These are phyloP conservation scores for Talinum fruticosum DNA, from an alignment of 148 eudicot genomes.

Conservation along the genomic window DNA sequence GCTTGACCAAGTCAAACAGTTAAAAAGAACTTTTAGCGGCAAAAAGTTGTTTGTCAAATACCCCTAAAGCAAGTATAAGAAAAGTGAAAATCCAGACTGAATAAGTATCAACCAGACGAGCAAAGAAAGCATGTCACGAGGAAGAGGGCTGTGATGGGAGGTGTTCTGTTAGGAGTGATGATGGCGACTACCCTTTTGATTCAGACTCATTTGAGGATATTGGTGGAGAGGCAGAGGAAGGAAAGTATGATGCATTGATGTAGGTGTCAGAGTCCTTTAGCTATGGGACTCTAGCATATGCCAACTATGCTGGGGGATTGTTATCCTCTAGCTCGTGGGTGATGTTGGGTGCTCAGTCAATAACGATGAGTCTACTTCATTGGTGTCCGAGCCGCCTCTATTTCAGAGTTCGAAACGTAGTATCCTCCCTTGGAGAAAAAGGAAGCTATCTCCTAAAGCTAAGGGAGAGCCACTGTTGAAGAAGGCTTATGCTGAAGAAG, in stretches of 20 bases:
- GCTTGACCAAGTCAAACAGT: no score
- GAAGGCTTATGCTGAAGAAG: constrained; percentile 85
- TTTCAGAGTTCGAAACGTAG: constrained; percentile 61
- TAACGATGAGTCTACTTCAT: constrained; percentile 49
- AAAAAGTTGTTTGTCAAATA: no score
- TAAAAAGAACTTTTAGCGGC: no score
- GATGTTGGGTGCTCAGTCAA: constrained; percentile 62
- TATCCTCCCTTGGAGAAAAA: constrained; percentile 87
- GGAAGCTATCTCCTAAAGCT: constrained; percentile 77
- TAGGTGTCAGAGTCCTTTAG: constrained; percentile 74
- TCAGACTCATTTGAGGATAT: constrained; percentile 70
- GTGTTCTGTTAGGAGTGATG: constrained; percentile 64
- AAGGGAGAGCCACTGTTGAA: constrained; percentile 86
- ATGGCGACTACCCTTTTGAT: constrained; percentile 70
- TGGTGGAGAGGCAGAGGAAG: constrained; percentile 64
- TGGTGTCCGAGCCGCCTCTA: constrained; percentile 42
- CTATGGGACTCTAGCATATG: constrained; percentile 76
- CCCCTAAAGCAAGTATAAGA: no score
- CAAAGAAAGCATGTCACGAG: constrained; percentile 69
- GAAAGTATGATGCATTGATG: constrained; percentile 55
- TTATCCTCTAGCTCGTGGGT: constrained; percentile 41
- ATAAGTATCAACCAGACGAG: constrained; percentile 64
- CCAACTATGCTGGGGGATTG: constrained; percentile 65
- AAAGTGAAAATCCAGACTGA: constrained; percentile 81
- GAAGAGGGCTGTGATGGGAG: constrained; percentile 67